Evolutionary conservation across 306 rosid genomes (phyloP).

Genomic region (Chamaecrista fasciculata): DNA sequence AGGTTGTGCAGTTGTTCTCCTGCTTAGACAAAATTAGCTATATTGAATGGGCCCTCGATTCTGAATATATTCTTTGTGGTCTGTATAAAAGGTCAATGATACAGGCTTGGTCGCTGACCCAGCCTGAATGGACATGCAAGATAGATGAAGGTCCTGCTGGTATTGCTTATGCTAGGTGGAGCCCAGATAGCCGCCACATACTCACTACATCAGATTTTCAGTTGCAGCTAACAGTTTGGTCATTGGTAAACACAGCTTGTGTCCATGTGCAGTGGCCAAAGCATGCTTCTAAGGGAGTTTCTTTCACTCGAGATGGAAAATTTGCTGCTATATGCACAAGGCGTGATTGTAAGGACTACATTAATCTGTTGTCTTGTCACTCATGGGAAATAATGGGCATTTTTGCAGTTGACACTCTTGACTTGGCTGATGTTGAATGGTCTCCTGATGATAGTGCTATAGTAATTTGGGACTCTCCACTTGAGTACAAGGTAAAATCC

Average conservation of each 20-base stretch:
- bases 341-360: conserved; percentile 90
- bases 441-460: conserved; percentile 98
- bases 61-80: conserved; percentile 98
- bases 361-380: conserved; percentile 85
- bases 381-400: conserved; percentile 95
- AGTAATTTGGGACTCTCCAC: conserved; percentile 96
- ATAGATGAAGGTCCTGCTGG: conserved; percentile 99
- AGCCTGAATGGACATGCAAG: conserved; percentile 99
- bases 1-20: conserved; percentile 98
- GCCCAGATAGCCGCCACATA: conserved; percentile 99
- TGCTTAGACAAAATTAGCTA: conserved; percentile 98
- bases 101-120: conserved; percentile 95
- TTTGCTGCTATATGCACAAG: conserved; percentile 95
- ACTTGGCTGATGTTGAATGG: conserved; percentile 92
- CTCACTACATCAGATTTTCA: conserved; percentile 93
- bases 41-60: conserved; percentile 97
- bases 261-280: conserved; percentile 95
- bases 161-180: conserved; percentile 95
- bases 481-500: conserved; percentile 78
- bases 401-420: conserved; percentile 85
- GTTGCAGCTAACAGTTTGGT: conserved; percentile 93
- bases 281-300: conserved; percentile 91
- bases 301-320: conserved; percentile 88
- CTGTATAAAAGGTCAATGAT: conserved; percentile 88
- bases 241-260: conserved; percentile 89